Conservation (phyloP, 2,329 filamentous ascomycete species). For the Thelonectria rubi region DNA sequence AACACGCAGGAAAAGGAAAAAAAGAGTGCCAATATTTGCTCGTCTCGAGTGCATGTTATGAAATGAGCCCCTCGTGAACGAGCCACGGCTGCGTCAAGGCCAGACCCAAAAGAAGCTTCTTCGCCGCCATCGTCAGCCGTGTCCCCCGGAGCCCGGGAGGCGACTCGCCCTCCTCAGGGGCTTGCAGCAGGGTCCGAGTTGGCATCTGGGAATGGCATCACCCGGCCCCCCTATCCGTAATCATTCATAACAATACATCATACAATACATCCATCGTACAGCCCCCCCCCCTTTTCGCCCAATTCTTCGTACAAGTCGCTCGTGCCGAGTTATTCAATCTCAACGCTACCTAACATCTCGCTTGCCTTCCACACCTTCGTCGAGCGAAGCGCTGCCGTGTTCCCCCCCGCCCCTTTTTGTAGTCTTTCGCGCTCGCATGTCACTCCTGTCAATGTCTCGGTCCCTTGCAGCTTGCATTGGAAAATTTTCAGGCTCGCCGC, state of each 20-base stretch:
- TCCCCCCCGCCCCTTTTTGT: constrained; percentile 9
- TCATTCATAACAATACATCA: constrained; percentile 20
- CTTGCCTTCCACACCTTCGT: constrained; percentile 23
- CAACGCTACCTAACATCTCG: constrained; percentile 26
- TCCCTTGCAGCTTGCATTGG: constrained; percentile 42
- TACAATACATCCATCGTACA: constrained; percentile 22
- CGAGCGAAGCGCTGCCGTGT: constrained; percentile 7
- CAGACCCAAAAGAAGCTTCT: neutral
- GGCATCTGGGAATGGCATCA: constrained; percentile 25
- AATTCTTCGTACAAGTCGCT: constrained; percentile 30
- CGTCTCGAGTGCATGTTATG: no score
- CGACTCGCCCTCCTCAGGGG: neutral
- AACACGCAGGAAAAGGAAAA: constrained; percentile 26
- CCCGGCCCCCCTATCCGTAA: neutral
- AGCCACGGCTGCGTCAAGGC: neutral
- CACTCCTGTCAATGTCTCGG: constrained; percentile 24
- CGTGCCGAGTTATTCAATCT: constrained; percentile 37
- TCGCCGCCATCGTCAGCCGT: constrained; percentile 10
- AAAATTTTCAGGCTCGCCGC: constrained; percentile 23
- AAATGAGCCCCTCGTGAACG: constrained; percentile 7
- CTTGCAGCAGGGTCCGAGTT: constrained; percentile 6
- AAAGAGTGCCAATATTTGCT: neutral
- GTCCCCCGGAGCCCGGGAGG: neutral
- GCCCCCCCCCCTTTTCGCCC: no score
- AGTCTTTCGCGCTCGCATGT: constrained; percentile 19